Percentiles rank a stretch among this genome's conserved stretches.
Evolutionary conservation across 352 stramenopile species (phyloP).

Genomic region (Peronospora belbahrii): DNA sequence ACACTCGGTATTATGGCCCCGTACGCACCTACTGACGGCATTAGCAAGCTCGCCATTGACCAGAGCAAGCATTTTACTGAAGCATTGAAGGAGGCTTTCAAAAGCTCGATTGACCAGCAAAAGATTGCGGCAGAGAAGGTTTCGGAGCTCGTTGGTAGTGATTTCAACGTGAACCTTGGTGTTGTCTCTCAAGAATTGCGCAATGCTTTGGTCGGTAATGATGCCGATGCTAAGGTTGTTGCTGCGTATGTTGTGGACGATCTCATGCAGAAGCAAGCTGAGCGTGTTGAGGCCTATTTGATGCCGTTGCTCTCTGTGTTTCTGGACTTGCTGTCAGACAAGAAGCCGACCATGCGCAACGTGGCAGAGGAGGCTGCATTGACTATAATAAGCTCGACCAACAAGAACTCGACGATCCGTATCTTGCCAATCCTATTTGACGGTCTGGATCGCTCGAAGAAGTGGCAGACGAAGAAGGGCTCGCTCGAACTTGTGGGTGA

Average conservation of each 20-base stretch:
- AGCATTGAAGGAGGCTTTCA: slow-evolving; percentile 72
- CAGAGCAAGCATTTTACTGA: slow-evolving; percentile 89
- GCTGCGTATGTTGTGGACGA: slow-evolving; percentile 71
- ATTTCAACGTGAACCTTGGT: slow-evolving; percentile 66
- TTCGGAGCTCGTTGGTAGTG: slow-evolving; percentile 64
- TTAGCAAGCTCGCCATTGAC: slow-evolving; percentile 81
- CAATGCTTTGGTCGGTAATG: slow-evolving; percentile 41
- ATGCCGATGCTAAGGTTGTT: slow-evolving; percentile 65
- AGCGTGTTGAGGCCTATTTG: slow-evolving; percentile 74
- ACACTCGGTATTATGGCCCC: slow-evolving; percentile 57
- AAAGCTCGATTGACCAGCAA: slow-evolving; percentile 57
- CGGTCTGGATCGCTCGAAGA: slow-evolving; percentile 75
- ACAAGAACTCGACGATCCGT: slow-evolving; percentile 84
- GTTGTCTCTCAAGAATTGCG: slow-evolving; percentile 66
- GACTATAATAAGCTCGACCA: slow-evolving; percentile 72
- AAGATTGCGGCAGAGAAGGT: slow-evolving; percentile 82
- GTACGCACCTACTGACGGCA: slow-evolving; percentile 72
- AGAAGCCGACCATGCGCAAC: slow-evolving; percentile 66
- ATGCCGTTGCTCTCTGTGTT: slow-evolving; percentile 57
- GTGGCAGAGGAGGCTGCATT: slow-evolving; percentile 68
- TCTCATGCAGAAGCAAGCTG: slow-evolving; percentile 81
- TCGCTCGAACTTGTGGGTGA: slow-evolving; percentile 91
- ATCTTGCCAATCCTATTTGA: slow-evolving; percentile 90
- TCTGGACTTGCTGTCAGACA: slow-evolving; percentile 78
- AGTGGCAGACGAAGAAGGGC: slow-evolving; percentile 97